Conservation (phyloP, 2,329 filamentous ascomycete genomes). For the Pseudonectria buxi region DNA sequence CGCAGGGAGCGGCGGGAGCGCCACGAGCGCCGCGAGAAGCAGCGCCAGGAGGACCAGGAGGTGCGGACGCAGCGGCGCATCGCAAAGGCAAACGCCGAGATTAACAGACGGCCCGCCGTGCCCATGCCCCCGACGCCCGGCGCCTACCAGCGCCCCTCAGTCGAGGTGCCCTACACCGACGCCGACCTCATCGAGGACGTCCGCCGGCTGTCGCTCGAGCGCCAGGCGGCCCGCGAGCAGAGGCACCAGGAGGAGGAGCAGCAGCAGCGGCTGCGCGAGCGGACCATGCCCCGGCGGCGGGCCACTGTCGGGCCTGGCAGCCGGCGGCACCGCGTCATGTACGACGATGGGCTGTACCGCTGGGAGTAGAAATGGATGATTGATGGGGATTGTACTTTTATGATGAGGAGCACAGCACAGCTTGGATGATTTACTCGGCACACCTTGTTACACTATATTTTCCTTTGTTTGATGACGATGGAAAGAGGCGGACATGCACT, state of each 20-base stretch:
- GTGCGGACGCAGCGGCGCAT: slow-evolving; percentile 28
- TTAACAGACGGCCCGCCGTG: slow-evolving; percentile 31
- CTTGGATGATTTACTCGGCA: too few relatives aligned
- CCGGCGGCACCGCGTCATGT: slow-evolving; percentile 29
- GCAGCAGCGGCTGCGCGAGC: slow-evolving; percentile 32
- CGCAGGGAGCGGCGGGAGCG: slow-evolving; percentile 18
- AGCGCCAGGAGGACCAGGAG: slow-evolving; percentile 19
- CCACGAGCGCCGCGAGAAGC: slow-evolving; percentile 20
- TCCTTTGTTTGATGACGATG: too few relatives aligned
- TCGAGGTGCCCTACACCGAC: slow-evolving; percentile 14
- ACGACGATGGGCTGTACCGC: slow-evolving; percentile 34
- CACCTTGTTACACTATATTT: too few relatives aligned
- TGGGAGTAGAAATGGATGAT: slow-evolving; percentile 27
- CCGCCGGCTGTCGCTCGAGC: slow-evolving; percentile 25
- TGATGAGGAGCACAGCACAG: too few relatives aligned
- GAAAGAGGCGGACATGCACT: too few relatives aligned
- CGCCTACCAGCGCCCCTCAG: slow-evolving; percentile 16
- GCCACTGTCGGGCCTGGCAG: slow-evolving; percentile 31
- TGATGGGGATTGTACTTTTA: neutral
- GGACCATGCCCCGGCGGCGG: slow-evolving; percentile 32
- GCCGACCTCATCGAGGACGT: slow-evolving; percentile 30
- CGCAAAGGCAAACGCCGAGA: slow-evolving; percentile 35
- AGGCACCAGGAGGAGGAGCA: slow-evolving; percentile 32
- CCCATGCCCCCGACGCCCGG: slow-evolving; percentile 20
- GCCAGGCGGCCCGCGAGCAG: slow-evolving; percentile 20